phyloP scores from a whole-genome alignment of 2,329 filamentous ascomycete species.

The Chaetomiaceae sp. region DNA sequence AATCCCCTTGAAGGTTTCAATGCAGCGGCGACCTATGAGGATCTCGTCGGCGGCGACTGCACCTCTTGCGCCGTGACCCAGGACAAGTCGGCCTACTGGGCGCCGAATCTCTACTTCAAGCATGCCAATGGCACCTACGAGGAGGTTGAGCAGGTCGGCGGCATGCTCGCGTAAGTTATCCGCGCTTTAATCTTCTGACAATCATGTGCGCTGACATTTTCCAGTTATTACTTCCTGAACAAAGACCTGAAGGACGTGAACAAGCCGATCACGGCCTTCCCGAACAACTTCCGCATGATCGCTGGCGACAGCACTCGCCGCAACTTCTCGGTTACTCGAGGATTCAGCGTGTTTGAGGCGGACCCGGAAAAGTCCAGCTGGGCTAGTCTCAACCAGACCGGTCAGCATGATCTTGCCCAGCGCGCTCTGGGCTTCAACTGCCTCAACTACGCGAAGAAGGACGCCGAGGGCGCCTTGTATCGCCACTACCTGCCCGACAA shows the following conservation, averaged over 20 bases:
- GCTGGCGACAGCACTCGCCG: constrained; percentile 66
- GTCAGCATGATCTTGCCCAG: constrained; percentile 66
- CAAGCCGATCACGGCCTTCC: constrained; percentile 67
- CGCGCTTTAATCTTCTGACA: too few relatives aligned
- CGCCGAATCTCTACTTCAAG: constrained; percentile 72
- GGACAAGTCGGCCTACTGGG: constrained; percentile 89
- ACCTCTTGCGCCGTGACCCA: constrained; percentile 76
- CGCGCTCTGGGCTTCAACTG: constrained; percentile 94
- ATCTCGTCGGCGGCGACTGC: constrained; percentile 61
- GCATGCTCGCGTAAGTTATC: constrained; percentile 73
- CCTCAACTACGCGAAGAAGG: constrained; percentile 68
- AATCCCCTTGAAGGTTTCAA: constrained; percentile 55
- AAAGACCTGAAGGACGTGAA: constrained; percentile 21
- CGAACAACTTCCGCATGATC: constrained; percentile 74
- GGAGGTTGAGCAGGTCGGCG: constrained; percentile 69
- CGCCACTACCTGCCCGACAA: constrained; percentile 82
- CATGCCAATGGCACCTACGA: constrained; percentile 63
- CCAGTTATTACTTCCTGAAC: constrained; percentile 79
- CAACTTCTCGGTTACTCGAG: constrained; percentile 60
- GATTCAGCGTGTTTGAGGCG: constrained; percentile 62
- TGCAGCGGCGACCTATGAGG: constrained; percentile 49
- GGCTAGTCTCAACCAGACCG: constrained; percentile 57
- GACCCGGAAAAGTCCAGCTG: constrained; percentile 67
- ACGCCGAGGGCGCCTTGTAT: constrained; percentile 68
- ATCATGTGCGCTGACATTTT: constrained; percentile 18